A percentile compares a stretch with the other conserved stretches of the same genome.
phyloP scores from a whole-genome alignment of 345 rosid genomes.

The Gynandropsis gynandra region DNA sequence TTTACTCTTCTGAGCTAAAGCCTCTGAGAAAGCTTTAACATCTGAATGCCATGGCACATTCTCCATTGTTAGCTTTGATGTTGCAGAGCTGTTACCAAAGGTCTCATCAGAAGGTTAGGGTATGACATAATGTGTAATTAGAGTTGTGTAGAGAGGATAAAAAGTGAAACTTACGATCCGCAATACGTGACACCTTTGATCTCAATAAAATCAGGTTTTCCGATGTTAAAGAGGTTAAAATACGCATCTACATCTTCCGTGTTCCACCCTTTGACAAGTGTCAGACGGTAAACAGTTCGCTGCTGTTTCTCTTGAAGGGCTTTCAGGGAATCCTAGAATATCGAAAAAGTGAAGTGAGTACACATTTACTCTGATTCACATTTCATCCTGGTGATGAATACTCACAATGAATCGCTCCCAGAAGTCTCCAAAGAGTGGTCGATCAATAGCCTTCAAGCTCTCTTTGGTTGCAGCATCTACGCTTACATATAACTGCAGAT shows the following conservation, averaged over 20 bases:
- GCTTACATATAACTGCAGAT: slow-evolving; percentile 83
- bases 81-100: slow-evolving; percentile 52
- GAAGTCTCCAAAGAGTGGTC: slow-evolving; percentile 94
- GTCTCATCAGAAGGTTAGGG: slow-evolving; percentile 16
- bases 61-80: slow-evolving; percentile 96
- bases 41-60: slow-evolving; percentile 97
- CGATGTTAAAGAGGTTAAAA: slow-evolving; percentile 68
- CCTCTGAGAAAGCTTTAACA: slow-evolving; percentile 88
- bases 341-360: slow-evolving; percentile 6
- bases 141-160: slow-evolving; percentile 1
- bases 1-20: slow-evolving; percentile 56
- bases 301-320: slow-evolving; percentile 77
- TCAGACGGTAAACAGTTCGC: slow-evolving; percentile 85
- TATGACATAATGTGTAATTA: slow-evolving; percentile 6
- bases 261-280: slow-evolving; percentile 96
- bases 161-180: slow-evolving; percentile 58
- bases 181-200: slow-evolving; percentile 97
- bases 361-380: neutral
- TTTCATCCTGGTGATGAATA: slow-evolving; percentile 6
- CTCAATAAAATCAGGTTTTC: slow-evolving; percentile 92
- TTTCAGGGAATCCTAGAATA: slow-evolving; percentile 67
- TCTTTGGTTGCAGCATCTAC: slow-evolving; percentile 98
- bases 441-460: slow-evolving; percentile 88
- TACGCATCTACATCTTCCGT: slow-evolving; percentile 88
- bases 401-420: slow-evolving; percentile 95